Evolutionary conservation across 768 basidiomycete genomes (phyloP).

Genomic region (Suillus variegatus): DNA sequence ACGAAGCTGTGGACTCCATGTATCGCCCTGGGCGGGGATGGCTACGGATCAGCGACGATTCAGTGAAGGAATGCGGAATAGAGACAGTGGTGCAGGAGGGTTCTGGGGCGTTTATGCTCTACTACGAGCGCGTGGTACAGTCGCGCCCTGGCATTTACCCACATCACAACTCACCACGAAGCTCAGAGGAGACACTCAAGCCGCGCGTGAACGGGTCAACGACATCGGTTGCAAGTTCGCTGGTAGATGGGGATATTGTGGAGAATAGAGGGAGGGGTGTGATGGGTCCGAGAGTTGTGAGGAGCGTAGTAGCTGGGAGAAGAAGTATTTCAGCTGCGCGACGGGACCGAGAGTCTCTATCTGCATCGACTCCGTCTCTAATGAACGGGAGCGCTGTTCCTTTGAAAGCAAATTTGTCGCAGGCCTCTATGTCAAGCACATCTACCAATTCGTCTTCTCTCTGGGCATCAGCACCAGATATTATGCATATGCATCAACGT

Average conservation of each 20-base stretch:
- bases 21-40: conserved; percentile 64
- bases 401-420: conserved; percentile 20
- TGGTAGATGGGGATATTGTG: conserved; percentile 17
- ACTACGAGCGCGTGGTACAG: conserved; percentile 76
- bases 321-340: conserved; percentile 40
- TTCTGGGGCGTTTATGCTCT: conserved; percentile 85
- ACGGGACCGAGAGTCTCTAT: conserved; percentile 28
- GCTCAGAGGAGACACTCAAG: conserved; percentile 68
- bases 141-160: conserved; percentile 36
- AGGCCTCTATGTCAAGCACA: conserved; percentile 10
- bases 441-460: conserved; percentile 14
- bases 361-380: conserved; percentile 11
- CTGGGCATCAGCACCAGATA: conserved; percentile 29
- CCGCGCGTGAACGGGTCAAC: conserved; percentile 54
- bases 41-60: conserved; percentile 87
- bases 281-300: conserved; percentile 52
- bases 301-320: conserved; percentile 53
- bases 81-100: conserved; percentile 75
- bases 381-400: conserved; percentile 28
- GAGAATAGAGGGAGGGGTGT: conserved; percentile 21
- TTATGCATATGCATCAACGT: conserved; percentile 16
- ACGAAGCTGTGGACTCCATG: conserved; percentile 36
- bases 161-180: conserved; percentile 38
- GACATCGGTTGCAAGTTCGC: conserved; percentile 46
- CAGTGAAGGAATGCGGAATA: conserved; percentile 74